Conservation (phyloP, 352 stramenopile genomes). For the Globisporangium apiculatum region DNA sequence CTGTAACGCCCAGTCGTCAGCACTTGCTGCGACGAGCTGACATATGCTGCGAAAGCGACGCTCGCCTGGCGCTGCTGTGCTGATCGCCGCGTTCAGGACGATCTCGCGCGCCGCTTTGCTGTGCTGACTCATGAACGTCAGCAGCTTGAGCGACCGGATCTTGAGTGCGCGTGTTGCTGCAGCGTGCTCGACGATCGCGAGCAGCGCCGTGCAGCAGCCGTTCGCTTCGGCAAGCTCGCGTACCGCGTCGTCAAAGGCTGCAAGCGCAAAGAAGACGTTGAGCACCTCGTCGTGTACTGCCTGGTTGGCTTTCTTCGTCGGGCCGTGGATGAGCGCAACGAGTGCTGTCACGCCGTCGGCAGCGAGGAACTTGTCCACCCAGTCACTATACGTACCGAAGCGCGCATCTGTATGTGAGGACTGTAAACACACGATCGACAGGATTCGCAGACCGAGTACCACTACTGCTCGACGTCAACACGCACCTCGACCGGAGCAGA, state of each 20-base stretch:
- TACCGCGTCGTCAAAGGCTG: conserved; percentile 22
- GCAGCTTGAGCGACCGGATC: conserved; percentile 23
- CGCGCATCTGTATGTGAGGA: too few species aligned
- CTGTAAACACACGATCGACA: background rate
- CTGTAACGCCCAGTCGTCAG: conserved; percentile 19
- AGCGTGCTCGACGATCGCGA: conserved; percentile 19
- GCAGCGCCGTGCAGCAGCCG: conserved; percentile 23
- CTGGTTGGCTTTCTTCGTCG: conserved; percentile 13
- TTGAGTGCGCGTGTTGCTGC: conserved; percentile 18
- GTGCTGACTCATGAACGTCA: conserved; percentile 28
- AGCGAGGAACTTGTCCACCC: conserved; percentile 45
- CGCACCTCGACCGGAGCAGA: conserved; percentile 38
- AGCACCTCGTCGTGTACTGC: conserved; percentile 33
- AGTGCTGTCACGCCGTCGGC: conserved; percentile 36
- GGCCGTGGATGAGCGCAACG: conserved; percentile 23
- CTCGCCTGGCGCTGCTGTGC: conserved; percentile 7
- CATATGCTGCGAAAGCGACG: conserved; percentile 22
- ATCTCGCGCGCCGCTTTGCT: conserved; percentile 17
- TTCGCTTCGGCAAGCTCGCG: conserved; percentile 22
- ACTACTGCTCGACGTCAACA: background rate
- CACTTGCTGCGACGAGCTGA: conserved; percentile 18
- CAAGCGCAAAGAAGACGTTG: conserved; percentile 41
- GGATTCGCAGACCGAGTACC: too few species aligned
- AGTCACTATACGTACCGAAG: conserved; percentile 21
- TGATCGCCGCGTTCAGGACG: conserved; percentile 24